Evolutionary conservation across 495 filamentous ascomycete genomes (phyloP), one percentile per base, ranked within the genome.

Genomic region (Neurospora pannonica): DNA sequence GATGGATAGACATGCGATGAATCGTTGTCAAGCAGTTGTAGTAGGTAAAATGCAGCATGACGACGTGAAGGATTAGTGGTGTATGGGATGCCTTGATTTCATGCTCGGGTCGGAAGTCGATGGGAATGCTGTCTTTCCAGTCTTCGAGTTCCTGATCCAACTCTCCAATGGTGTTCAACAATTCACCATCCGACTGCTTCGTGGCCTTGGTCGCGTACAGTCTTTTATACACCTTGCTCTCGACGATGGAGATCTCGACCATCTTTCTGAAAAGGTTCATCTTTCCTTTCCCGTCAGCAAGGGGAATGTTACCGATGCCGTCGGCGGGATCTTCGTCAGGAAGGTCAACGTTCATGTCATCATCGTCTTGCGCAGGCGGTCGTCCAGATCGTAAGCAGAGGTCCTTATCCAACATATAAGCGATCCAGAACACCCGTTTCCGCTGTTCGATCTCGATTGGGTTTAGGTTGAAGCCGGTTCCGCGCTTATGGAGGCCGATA

Each of bases 1-100:
- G 97, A 81, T 99, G 96, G 71, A 98, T 91, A 5, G 94, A 97
- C 96, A 98, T 98, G 31, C 96, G 93, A 83, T 99, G 96, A 72
- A 99, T 97, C 2, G 96, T 99, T 17, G 95, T 98, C 72, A 99
- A 86, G 77, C 94, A 97, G 80, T 98, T 99, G 85, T 99, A 98
- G 83, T 99, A 99, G 39, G 94, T 90, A 79, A 98, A 97, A 79
- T 98, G 96, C 48, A 99, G 83, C 77, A 97, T 92, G 70, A 96
- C 94, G 74, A 99, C 89, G 75, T 98, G 97, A 3, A 99, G 86
- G 40, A 99, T 92, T 34, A 98, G 86, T 10, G 95, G 94, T 1
- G 92, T 94, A 79, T 98, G 94, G 0, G 91, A 89, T 5, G 93
- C 91, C 82, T 93, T 94, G 76, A 98, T 97, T 82, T 97, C 95